These are phyloP conservation scores for Ehretia macrophylla DNA, from an alignment of 257 asterid genomes.

Conservation along the genomic window DNA sequence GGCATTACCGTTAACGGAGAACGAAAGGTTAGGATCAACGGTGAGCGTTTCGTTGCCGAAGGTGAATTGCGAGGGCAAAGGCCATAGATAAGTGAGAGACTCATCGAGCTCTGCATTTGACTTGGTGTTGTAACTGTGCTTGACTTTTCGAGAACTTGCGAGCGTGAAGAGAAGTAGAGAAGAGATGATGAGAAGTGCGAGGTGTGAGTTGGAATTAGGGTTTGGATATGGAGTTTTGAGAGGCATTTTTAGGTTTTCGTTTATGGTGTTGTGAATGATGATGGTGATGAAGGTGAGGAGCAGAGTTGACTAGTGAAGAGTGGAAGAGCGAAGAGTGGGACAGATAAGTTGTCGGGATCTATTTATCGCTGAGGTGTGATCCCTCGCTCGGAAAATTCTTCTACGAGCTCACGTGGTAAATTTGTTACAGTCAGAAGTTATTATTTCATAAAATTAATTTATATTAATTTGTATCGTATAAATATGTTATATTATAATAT, in stretches of 20 bases:
- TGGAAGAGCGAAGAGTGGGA: no score
- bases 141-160: slow-evolving; percentile 32
- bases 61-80: slow-evolving; percentile 67
- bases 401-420: no score
- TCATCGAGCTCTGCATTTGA: slow-evolving; percentile 25
- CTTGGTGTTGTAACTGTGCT: slow-evolving; percentile 23
- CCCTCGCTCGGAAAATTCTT: no score
- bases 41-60: slow-evolving; percentile 70
- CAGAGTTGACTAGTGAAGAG: no score
- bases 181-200: slow-evolving; percentile 9
- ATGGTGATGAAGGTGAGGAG: no score
- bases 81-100: slow-evolving; percentile 66
- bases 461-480: no score
- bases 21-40: slow-evolving; percentile 66
- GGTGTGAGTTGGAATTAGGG: background rate
- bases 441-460: no score
- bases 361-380: no score
- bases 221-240: slow-evolving; percentile 1
- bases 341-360: no score
- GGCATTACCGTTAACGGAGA: slow-evolving; percentile 47
- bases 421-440: no score
- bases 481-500: no score
- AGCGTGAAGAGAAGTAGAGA: slow-evolving; percentile 4
- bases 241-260: slow-evolving; percentile 9
- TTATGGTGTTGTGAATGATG: no score